Percentiles rank a stretch among this genome's conserved stretches.
phyloP scores from a whole-genome alignment of 2,329 filamentous ascomycete genomes.

The Alternaria sp. region DNA sequence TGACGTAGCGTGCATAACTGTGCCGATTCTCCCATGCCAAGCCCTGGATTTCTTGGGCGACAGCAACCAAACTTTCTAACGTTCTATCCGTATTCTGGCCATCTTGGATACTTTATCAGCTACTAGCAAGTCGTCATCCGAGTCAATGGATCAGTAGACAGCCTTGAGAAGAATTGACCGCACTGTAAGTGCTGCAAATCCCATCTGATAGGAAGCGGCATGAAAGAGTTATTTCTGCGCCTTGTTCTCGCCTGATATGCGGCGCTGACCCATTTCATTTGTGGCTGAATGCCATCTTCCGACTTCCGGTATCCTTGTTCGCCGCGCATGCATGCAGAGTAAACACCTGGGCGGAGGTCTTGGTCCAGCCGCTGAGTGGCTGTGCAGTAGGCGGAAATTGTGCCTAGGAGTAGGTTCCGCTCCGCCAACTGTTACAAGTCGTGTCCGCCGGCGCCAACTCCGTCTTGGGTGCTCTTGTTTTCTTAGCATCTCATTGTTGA shows the following conservation, averaged over 20 bases:
- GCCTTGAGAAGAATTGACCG: not conserved
- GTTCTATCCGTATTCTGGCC: not conserved
- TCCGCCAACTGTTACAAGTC: constrained; percentile 19
- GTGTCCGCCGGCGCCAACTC: constrained; percentile 24
- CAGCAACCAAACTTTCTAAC: not conserved
- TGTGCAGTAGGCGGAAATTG: constrained; percentile 11
- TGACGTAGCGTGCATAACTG: not conserved
- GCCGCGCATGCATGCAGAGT: not conserved
- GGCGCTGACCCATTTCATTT: not conserved
- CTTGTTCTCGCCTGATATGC: not conserved
- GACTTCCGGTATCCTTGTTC: not conserved
- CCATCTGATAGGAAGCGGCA: not conserved
- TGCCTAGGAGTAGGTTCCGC: constrained; percentile 18
- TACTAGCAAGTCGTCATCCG: not conserved
- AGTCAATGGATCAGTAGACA: not conserved
- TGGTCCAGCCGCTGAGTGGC: constrained; percentile 15
- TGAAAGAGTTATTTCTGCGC: not conserved
- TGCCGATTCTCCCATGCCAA: constrained; percentile 12
- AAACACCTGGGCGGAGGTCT: constrained; percentile 15
- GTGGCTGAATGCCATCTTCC: not conserved
- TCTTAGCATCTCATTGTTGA: constrained; percentile 27
- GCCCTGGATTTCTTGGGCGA: not conserved
- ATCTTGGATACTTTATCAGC: not conserved
- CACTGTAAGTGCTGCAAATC: not conserved
- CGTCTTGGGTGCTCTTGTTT: constrained; percentile 37